These are phyloP conservation scores for Mycena sp. DNA, from an alignment of 1,284 basidiomycete genomes.

Conservation along the genomic window DNA sequence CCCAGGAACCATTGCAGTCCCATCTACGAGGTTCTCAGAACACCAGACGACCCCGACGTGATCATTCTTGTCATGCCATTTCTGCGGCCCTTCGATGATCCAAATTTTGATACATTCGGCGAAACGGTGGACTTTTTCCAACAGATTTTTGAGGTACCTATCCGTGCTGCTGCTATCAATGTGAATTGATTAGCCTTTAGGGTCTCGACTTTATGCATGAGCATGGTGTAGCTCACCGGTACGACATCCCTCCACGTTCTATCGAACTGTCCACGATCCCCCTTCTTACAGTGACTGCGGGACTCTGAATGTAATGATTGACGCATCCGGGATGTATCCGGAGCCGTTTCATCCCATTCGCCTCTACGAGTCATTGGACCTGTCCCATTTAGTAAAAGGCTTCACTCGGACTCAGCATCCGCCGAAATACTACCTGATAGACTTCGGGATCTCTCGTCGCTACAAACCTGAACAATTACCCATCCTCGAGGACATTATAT, in stretches of 20 bases:
- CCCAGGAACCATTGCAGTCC: slow-evolving; percentile 42
- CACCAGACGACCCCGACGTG: slow-evolving; percentile 1
- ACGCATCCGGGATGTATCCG: slow-evolving; percentile 15
- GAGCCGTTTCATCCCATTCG: slow-evolving; percentile 22
- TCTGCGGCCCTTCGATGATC: neutral
- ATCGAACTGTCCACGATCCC: neutral
- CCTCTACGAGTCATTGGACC: slow-evolving; percentile 2
- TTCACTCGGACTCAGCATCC: slow-evolving; percentile 23
- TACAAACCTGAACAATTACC: slow-evolving; percentile 6
- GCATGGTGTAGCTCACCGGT: slow-evolving; percentile 26
- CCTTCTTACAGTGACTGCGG: slow-evolving; percentile 10
- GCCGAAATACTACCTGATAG: slow-evolving; percentile 29
- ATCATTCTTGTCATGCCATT: slow-evolving; percentile 38
- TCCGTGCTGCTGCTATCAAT: neutral
- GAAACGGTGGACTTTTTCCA: slow-evolving; percentile 42
- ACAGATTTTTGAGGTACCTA: slow-evolving; percentile 47
- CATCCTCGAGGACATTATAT: neutral
- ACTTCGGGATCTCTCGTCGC: slow-evolving; percentile 23
- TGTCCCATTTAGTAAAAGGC: slow-evolving; percentile 4
- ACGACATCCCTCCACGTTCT: neutral
- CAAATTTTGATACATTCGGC: slow-evolving; percentile 22
- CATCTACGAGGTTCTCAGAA: slow-evolving; percentile 29
- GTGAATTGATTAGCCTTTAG: slow-evolving; percentile 18
- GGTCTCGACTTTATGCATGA: slow-evolving; percentile 40
- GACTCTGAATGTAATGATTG: slow-evolving; percentile 22